These are phyloP conservation scores for Naganishia vaughanmartiniae DNA, from an alignment of 768 basidiomycete genomes.

Conservation along the genomic window DNA sequence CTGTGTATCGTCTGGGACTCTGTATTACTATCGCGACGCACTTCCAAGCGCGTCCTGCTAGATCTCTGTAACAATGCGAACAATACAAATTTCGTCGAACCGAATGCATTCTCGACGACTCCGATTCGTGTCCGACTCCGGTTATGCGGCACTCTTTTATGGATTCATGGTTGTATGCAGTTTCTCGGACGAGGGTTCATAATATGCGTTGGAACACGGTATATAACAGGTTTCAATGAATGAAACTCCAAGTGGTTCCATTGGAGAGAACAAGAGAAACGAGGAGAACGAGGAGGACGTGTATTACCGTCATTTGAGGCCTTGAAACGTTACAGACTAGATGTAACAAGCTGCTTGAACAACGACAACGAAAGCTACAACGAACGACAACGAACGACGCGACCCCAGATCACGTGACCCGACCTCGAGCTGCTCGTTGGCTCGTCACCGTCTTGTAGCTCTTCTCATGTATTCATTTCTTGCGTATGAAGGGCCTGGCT, in stretches of 20 bases:
- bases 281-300: too few species aligned
- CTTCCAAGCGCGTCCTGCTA: too few species aligned
- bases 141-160: not conserved
- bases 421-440: not conserved
- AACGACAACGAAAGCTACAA: too few species aligned
- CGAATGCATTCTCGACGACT: not conserved
- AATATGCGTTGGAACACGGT: too few species aligned
- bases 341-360: not conserved
- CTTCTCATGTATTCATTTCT: not conserved
- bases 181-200: not conserved
- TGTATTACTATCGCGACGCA: constrained; percentile 4
- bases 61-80: too few species aligned
- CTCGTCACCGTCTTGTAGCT: not conserved
- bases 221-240: too few species aligned
- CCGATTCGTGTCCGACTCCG: not conserved
- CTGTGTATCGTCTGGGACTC: not conserved
- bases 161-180: not conserved
- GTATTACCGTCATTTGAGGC: too few species aligned
- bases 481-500: not conserved
- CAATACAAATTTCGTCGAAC: too few species aligned
- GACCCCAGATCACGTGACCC: not conserved
- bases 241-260: too few species aligned
- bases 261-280: too few species aligned
- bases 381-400: too few species aligned
- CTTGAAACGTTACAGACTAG: too few species aligned